Percentiles rank a stretch among this genome's conserved stretches.
Conservation (phyloP, 345 rosid genomes). For the Acer saccharum region DNA sequence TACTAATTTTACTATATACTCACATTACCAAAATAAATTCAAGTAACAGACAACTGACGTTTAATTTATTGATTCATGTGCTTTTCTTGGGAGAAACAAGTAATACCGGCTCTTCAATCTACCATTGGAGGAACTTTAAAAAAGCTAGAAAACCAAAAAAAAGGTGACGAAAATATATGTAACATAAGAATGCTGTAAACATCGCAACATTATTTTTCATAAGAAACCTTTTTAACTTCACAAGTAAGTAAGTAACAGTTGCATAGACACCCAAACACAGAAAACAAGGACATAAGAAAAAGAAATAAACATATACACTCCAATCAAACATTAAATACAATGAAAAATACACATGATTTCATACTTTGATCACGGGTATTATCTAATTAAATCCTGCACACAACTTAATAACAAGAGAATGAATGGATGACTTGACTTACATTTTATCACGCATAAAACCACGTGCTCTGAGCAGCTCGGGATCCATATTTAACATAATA, state of each 20-base stretch:
- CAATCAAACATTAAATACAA: too few relatives aligned
- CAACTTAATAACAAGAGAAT: background rate
- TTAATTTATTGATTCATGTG: background rate
- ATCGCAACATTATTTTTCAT: background rate
- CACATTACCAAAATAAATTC: background rate
- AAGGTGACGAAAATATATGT: background rate
- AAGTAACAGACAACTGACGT: too few relatives aligned
- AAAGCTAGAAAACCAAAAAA: too few relatives aligned
- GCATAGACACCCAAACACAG: background rate
- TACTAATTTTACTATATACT: too few relatives aligned
- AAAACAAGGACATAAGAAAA: too few relatives aligned
- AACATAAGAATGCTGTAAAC: background rate
- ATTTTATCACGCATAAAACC: constrained; percentile 17
- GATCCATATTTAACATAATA: constrained; percentile 2
- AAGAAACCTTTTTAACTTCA: background rate
- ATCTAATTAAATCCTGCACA: too few relatives aligned
- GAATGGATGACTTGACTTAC: constrained; percentile 5
- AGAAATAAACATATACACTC: too few relatives aligned
- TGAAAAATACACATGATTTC: too few relatives aligned
- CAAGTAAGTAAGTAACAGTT: background rate
- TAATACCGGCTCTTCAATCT: background rate
- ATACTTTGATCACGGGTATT: too few relatives aligned
- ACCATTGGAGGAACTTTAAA: background rate
- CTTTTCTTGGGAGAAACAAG: background rate
- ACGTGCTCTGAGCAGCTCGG: constrained; percentile 43